These are phyloP conservation scores for Pseudotulostoma volvatum DNA, from an alignment of 495 filamentous ascomycete species.

Conservation along the genomic window DNA sequence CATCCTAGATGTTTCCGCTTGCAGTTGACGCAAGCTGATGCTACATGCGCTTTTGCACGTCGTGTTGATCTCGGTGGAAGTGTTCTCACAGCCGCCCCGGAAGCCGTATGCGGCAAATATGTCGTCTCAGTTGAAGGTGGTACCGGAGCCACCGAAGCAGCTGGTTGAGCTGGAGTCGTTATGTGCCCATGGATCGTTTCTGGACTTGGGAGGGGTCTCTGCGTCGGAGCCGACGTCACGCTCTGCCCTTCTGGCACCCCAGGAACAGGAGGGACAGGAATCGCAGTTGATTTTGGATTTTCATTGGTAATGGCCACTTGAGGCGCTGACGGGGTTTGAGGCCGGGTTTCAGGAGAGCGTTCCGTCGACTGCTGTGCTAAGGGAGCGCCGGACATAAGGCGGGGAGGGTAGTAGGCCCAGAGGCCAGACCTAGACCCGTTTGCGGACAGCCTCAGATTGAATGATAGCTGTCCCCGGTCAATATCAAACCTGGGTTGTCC, in stretches of 20 bases:
- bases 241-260: conserved; percentile 2
- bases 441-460: conserved; percentile 52
- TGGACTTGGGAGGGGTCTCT: neutral
- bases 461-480: conserved; percentile 49
- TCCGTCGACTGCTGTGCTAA: conserved; percentile 44
- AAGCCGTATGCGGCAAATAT: neutral
- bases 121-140: neutral
- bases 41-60: conserved; percentile 88
- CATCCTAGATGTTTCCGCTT: conserved; percentile 87
- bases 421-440: conserved; percentile 51
- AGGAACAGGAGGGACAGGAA: conserved; percentile 13
- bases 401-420: conserved; percentile 52
- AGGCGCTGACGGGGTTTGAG: conserved; percentile 28
- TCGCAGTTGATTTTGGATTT: conserved; percentile 13
- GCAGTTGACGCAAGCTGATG: conserved; percentile 92
- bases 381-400: conserved; percentile 75
- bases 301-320: conserved; percentile 14
- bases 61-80: conserved; percentile 48
- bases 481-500: conserved; percentile 25
- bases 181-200: neutral
- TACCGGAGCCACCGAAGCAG: neutral
- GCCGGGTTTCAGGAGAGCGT: conserved; percentile 37
- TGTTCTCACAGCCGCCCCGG: conserved; percentile 8
- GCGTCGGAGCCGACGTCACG: conserved; percentile 3
- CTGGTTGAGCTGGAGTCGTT: neutral